phyloP scores from a whole-genome alignment of 495 filamentous ascomycete species.

The Cudoniella acicularis region DNA sequence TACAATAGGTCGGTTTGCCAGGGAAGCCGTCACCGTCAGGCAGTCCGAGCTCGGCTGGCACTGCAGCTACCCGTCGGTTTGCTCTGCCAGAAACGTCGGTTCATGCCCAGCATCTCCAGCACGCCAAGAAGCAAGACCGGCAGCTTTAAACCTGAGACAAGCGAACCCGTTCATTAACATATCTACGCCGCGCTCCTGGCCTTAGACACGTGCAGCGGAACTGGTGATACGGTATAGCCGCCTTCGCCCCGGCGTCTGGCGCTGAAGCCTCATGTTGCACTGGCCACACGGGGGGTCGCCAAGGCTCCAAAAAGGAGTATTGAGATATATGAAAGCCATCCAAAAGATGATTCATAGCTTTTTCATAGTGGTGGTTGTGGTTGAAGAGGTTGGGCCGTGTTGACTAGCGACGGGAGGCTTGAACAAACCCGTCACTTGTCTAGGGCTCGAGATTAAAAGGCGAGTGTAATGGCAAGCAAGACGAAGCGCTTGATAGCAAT shows the following conservation, averaged over 20 bases:
- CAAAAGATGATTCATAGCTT: conserved; percentile 1
- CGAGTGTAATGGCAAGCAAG: conserved; percentile 16
- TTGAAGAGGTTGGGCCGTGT: conserved; percentile 1
- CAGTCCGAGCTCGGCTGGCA: conserved; percentile 8
- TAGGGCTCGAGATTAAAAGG: conserved; percentile 5
- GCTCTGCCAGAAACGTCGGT: conserved; percentile 16
- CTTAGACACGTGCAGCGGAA: conserved; percentile 15
- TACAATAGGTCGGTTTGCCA: not conserved
- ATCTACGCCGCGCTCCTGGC: not conserved
- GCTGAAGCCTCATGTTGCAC: conserved; percentile 3
- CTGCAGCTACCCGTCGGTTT: conserved; percentile 19
- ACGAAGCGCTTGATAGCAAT: conserved; percentile 11
- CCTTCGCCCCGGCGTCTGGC: not conserved
- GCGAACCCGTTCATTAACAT: conserved; percentile 24
- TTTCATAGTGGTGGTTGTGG: not conserved
- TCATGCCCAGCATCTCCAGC: not conserved
- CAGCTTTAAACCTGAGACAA: conserved; percentile 3
- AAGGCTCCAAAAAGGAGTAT: not conserved
- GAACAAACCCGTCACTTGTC: not conserved
- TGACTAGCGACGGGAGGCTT: conserved; percentile 12
- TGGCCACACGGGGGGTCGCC: not conserved
- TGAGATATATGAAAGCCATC: not conserved
- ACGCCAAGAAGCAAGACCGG: not conserved
- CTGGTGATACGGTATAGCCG: conserved; percentile 2
- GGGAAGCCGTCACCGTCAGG: not conserved